phyloP scores from a whole-genome alignment of 495 filamentous ascomycete genomes.

The Penicillium angulare region DNA sequence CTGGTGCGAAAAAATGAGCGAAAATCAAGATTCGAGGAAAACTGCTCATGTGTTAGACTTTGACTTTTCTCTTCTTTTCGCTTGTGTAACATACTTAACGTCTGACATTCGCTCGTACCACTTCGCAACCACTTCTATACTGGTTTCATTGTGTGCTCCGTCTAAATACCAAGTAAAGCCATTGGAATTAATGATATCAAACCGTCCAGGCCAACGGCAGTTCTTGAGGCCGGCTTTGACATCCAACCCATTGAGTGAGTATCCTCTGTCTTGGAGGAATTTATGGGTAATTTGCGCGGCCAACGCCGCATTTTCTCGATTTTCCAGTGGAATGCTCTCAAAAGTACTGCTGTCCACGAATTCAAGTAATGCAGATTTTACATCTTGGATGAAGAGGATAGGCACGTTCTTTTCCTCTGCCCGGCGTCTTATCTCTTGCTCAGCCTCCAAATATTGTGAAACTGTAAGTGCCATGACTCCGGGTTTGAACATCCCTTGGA shows the following conservation, averaged over 20 bases:
- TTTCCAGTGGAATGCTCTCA: slow-evolving; percentile 31
- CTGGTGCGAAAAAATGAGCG: slow-evolving; percentile 2
- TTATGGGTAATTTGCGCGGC: slow-evolving; percentile 28
- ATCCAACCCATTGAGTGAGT: slow-evolving; percentile 19
- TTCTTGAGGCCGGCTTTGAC: slow-evolving; percentile 34
- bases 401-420: slow-evolving; percentile 60
- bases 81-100: not conserved
- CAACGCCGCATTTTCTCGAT: slow-evolving; percentile 40
- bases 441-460: slow-evolving; percentile 54
- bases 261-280: slow-evolving; percentile 23
- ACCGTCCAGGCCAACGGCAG: slow-evolving; percentile 45
- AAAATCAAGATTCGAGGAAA: slow-evolving; percentile 1
- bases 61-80: not conserved
- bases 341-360: not conserved
- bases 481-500: slow-evolving; percentile 79
- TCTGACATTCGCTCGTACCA: slow-evolving; percentile 35
- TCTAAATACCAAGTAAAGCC: slow-evolving; percentile 44
- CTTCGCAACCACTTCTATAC: slow-evolving; percentile 34
- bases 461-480: slow-evolving; percentile 66
- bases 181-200: slow-evolving; percentile 35
- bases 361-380: slow-evolving; percentile 43
- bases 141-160: slow-evolving; percentile 49
- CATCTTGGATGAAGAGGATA: slow-evolving; percentile 27
- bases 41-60: not conserved
- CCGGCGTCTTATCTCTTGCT: slow-evolving; percentile 58